phyloP scores from a whole-genome alignment of 768 basidiomycete species.

The Leccinum boreale region DNA sequence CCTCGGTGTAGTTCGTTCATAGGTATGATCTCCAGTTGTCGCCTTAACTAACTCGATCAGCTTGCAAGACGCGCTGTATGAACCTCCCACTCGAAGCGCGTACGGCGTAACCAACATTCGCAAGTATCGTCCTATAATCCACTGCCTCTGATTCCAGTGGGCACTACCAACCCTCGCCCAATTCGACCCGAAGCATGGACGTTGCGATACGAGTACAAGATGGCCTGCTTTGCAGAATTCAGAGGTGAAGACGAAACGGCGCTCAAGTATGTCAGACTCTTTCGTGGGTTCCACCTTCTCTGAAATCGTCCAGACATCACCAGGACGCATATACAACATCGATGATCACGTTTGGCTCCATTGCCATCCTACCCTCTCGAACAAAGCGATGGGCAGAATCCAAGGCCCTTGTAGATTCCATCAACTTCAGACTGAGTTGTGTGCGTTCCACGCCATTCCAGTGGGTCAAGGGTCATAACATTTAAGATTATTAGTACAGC shows the following conservation, averaged over 20 bases:
- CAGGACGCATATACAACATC: conserved; percentile 73
- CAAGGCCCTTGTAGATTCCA: conserved; percentile 92
- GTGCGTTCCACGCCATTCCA: neutral
- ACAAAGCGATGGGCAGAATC: conserved; percentile 99
- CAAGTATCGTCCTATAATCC: too few species aligned
- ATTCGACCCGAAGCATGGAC: too few species aligned
- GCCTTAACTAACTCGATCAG: conserved; percentile 34
- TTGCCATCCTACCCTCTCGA: conserved; percentile 80
- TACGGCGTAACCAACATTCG: conserved; percentile 24
- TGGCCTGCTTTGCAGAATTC: too few species aligned
- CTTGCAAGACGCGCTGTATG: conserved; percentile 85
- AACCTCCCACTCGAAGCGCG: conserved; percentile 90
- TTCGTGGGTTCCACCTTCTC: too few species aligned
- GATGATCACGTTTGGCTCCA: conserved; percentile 85
- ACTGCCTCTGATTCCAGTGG: too few species aligned
- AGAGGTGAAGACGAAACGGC: too few species aligned
- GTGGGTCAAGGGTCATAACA: neutral
- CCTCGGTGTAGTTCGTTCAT: conserved; percentile 70
- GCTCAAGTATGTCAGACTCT: too few species aligned
- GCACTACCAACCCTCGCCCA: too few species aligned
- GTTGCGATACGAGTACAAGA: too few species aligned
- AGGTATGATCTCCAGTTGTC: conserved; percentile 44
- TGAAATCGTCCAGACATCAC: too few species aligned
- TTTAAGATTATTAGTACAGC: neutral
- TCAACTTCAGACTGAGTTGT: conserved; percentile 48